phyloP scores from a whole-genome alignment of 352 stramenopile genomes.

The Pythium chondricola region DNA sequence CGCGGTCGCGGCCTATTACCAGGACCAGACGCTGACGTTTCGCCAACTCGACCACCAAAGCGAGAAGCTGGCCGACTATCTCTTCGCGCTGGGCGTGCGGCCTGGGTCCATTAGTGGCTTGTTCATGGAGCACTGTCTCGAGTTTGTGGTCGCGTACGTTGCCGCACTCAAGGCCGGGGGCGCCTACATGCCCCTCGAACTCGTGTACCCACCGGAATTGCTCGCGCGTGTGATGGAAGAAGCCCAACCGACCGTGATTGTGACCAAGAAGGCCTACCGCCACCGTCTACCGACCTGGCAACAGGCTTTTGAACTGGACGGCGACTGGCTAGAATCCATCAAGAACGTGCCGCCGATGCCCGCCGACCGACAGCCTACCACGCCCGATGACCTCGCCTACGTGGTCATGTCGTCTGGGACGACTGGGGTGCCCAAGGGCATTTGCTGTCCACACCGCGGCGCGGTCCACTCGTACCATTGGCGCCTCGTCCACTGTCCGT shows the following conservation, averaged over 20 bases:
- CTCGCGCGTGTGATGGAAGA: conserved; percentile 87
- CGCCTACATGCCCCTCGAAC: conserved; percentile 88
- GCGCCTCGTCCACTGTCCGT: conserved; percentile 73
- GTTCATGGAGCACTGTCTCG: conserved; percentile 89
- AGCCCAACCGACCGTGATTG: conserved; percentile 79
- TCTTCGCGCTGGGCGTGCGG: conserved; percentile 58
- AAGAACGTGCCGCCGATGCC: conserved; percentile 43
- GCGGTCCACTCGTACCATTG: conserved; percentile 91
- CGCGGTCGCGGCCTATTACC: conserved; percentile 63
- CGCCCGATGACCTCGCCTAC: conserved; percentile 88
- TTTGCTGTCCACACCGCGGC: conserved; percentile 90
- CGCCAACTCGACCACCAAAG: conserved; percentile 59
- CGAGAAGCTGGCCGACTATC: conserved; percentile 52
- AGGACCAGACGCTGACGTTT: conserved; percentile 64
- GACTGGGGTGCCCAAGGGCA: conserved; percentile 90
- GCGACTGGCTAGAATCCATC: conserved; percentile 37
- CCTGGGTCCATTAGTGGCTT: conserved; percentile 68
- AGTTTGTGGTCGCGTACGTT: conserved; percentile 90
- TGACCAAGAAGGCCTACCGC: conserved; percentile 77
- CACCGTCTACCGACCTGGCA: conserved; percentile 65
- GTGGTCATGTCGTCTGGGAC: conserved; percentile 92
- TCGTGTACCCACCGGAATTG: conserved; percentile 87
- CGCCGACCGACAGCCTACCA: conserved; percentile 41
- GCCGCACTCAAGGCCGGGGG: conserved; percentile 87
- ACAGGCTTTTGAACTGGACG: conserved; percentile 58